Conservation (phyloP, 2,329 filamentous ascomycete genomes). For the Diaporthe ampelina region DNA sequence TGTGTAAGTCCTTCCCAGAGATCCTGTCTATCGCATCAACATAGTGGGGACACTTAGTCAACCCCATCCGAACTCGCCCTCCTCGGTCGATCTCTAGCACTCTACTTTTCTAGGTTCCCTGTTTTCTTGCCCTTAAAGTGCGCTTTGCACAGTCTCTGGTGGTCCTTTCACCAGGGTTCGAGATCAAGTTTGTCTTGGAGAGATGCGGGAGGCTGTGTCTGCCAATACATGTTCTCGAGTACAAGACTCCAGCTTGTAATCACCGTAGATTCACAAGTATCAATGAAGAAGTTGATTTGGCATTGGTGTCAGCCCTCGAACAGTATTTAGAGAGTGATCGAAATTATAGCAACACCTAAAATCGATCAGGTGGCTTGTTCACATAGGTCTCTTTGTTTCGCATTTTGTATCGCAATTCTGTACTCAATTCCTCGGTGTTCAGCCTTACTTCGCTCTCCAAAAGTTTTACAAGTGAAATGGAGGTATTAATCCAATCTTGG, state of each 20-base stretch:
- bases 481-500: too few relatives aligned
- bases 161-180: background rate
- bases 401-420: background rate
- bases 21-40: too few relatives aligned
- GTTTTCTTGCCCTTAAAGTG: background rate
- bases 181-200: too few relatives aligned
- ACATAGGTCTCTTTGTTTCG: background rate
- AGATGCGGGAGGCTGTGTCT: background rate
- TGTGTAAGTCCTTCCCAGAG: background rate
- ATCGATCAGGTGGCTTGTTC: background rate
- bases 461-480: background rate
- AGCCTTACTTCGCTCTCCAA: background rate
- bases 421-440: too few relatives aligned
- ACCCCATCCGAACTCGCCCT: background rate
- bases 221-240: background rate
- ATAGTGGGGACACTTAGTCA: background rate
- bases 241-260: background rate
- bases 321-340: too few relatives aligned
- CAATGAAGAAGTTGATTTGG: background rate
- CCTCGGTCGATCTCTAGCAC: background rate
- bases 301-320: background rate
- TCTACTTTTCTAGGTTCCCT: background rate
- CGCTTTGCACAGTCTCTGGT: background rate
- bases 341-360: background rate
- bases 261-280: background rate